phyloP scores from a whole-genome alignment of 768 basidiomycete species.

The Psilocybe cubensis region DNA sequence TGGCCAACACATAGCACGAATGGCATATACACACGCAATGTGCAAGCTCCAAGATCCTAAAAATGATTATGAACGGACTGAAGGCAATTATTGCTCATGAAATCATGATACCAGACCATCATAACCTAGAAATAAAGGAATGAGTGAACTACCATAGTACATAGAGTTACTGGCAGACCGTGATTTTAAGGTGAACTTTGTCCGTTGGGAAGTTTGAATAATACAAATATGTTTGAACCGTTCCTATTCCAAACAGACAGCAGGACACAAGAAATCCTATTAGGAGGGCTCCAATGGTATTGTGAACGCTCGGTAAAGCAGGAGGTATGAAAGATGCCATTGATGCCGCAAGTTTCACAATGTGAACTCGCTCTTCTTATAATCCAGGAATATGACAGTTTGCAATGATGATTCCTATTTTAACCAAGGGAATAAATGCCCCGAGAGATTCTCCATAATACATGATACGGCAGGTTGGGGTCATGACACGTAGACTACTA shows the following conservation, averaged over 20 bases:
- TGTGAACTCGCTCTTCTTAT: too few relatives aligned
- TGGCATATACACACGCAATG: slow-evolving; percentile 14
- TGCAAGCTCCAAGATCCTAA: slow-evolving; percentile 11
- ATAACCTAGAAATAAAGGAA: neutral
- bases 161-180: too few relatives aligned
- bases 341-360: too few relatives aligned
- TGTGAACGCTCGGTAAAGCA: neutral
- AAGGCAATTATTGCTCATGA: neutral
- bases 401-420: too few relatives aligned
- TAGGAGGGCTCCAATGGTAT: slow-evolving; percentile 15
- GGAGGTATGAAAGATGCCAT: neutral
- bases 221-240: slow-evolving; percentile 15
- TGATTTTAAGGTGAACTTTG: neutral
- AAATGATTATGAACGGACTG: neutral
- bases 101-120: neutral
- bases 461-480: too few relatives aligned
- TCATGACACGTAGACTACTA: too few relatives aligned
- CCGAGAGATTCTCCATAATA: too few relatives aligned
- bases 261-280: slow-evolving; percentile 13
- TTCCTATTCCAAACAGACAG: slow-evolving; percentile 15
- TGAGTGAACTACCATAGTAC: too few relatives aligned
- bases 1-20: neutral
- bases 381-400: too few relatives aligned
- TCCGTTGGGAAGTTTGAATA: slow-evolving; percentile 14
- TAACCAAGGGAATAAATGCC: too few relatives aligned